These are phyloP conservation scores for Pestalotiopsis sp. DNA, from an alignment of 2,329 filamentous ascomycete genomes.

Conservation along the genomic window DNA sequence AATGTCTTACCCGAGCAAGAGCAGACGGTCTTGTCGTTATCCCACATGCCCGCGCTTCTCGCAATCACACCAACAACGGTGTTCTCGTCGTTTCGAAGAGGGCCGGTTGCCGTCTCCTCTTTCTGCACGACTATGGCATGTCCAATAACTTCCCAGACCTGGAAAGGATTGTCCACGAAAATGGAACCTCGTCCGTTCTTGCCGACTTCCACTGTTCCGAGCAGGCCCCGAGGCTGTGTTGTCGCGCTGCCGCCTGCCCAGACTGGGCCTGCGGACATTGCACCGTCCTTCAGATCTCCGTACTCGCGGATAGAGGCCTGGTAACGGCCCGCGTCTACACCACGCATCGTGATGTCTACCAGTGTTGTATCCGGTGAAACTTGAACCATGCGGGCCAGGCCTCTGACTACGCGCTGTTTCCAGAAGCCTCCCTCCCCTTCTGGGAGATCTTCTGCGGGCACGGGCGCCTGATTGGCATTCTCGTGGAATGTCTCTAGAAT, in stretches of 20 bases:
- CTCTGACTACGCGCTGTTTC: constrained; percentile 66
- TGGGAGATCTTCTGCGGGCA: constrained; percentile 34
- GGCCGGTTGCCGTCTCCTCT: constrained; percentile 59
- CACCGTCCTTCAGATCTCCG: constrained; percentile 84
- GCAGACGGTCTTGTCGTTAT: constrained; percentile 98
- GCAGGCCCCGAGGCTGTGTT: constrained; percentile 49
- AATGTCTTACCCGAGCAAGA: constrained; percentile 97
- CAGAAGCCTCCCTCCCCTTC: constrained; percentile 29
- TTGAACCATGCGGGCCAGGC: constrained; percentile 91
- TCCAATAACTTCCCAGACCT: constrained; percentile 96
- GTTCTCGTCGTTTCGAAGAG: constrained; percentile 74
- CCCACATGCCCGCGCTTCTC: constrained; percentile 95
- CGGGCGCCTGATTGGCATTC: constrained; percentile 46
- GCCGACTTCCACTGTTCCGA: constrained; percentile 77
- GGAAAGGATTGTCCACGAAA: constrained; percentile 79
- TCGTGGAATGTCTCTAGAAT: constrained; percentile 85
- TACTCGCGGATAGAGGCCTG: constrained; percentile 81
- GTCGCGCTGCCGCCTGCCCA: constrained; percentile 61
- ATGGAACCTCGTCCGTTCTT: constrained; percentile 74
- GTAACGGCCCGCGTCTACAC: constrained; percentile 80
- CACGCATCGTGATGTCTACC: constrained; percentile 84
- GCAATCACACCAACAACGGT: constrained; percentile 94
- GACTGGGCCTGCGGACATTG: constrained; percentile 78
- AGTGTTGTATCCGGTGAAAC: constrained; percentile 78
- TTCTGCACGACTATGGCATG: constrained; percentile 84